Base-by-base conservation (phyloP, 2,329 filamentous ascomycete species). In the Exophiala dermatitidis region DNA sequence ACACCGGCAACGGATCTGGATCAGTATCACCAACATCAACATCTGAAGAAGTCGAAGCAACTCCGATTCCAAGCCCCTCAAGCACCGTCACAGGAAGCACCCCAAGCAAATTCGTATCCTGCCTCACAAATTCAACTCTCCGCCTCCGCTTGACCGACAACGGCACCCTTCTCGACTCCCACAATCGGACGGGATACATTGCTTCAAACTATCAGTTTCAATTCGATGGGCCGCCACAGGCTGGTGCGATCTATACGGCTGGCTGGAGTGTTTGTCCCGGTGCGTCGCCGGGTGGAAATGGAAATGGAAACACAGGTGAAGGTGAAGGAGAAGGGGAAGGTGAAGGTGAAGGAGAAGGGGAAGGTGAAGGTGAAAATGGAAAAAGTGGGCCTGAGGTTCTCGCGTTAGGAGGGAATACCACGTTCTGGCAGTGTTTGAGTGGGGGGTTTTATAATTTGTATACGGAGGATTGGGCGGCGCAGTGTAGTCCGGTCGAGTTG, bases 381-480 rank as follows among this genome's bases (percentile, higher is more conserved):
- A 19, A 19, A 19, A 10, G 7, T 32, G 76, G 62, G 66, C 54
- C 88, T 69, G 78, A 78, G 84, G 84, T 45, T 72, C 73, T 94
- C 7, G 86, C 86, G 1, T 76, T 93, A 1, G 85, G 85, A 40
- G 73, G 72, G 53, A 79, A 78, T 5, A 81, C 81, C 26, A 74
- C 81, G 61, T 93, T 86, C 75, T 91, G 83, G 72, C 77, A 85
- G 66, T 94, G 88, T 71, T 71, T 78, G 56, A 87, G 82, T 26
- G 87, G 88, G 36, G 71, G 72, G 63, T 91, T 94, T 71, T 87
- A 82, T 74, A 94, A 94, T 75, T 74, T 94, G 12, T 94, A 94
- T 71, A 83, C 90, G 67, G 74, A 79, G 57, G 71, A 77, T 65
- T 83, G 80, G 73, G 86, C 84, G 7, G 72, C 57, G 79, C 79